A percentile compares a stretch with the other conserved stretches of the same genome.
phyloP scores from a whole-genome alignment of 2,329 filamentous ascomycete genomes.

The Ceratocystis colombiana region DNA sequence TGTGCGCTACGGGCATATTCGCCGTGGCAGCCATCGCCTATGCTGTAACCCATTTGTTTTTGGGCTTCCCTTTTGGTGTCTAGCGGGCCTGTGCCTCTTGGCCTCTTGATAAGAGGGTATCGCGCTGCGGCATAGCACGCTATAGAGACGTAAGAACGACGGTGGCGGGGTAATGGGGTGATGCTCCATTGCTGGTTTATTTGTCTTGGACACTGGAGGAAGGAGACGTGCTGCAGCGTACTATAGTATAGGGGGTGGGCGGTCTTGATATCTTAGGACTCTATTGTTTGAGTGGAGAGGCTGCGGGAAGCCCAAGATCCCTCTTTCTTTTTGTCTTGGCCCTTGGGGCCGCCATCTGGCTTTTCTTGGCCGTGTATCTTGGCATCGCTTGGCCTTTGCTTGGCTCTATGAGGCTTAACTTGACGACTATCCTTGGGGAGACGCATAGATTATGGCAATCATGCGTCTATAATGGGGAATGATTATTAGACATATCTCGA shows the following conservation, averaged over 20 bases:
- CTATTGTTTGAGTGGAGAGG: not conserved
- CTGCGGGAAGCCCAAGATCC: not conserved
- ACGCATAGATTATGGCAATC: not conserved
- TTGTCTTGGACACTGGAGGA: not conserved
- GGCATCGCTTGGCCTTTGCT: slow-evolving; percentile 6
- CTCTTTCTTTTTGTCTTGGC: not conserved
- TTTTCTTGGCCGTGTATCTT: not conserved
- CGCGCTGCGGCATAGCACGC: not conserved
- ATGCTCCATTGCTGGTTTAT: not conserved
- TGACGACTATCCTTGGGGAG: not conserved
- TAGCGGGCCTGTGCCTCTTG: not conserved
- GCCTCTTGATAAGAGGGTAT: not conserved
- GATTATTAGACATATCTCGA: no score
- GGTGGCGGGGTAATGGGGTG: not conserved
- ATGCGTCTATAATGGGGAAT: not conserved
- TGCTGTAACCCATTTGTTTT: not conserved
- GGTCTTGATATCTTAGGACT: not conserved
- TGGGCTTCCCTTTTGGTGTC: not conserved
- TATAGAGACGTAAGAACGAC: not conserved
- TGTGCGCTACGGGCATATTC: not conserved
- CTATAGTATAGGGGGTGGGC: not conserved
- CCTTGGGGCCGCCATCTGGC: not conserved
- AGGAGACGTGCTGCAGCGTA: no score
- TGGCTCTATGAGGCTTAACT: slow-evolving; percentile 7
- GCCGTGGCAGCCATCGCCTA: not conserved